A percentile compares a stretch with the other conserved stretches of the same genome.
These are phyloP conservation scores for Penicillium brevicompactum DNA, from an alignment of 2,329 filamentous ascomycete species.

Conservation along the genomic window DNA sequence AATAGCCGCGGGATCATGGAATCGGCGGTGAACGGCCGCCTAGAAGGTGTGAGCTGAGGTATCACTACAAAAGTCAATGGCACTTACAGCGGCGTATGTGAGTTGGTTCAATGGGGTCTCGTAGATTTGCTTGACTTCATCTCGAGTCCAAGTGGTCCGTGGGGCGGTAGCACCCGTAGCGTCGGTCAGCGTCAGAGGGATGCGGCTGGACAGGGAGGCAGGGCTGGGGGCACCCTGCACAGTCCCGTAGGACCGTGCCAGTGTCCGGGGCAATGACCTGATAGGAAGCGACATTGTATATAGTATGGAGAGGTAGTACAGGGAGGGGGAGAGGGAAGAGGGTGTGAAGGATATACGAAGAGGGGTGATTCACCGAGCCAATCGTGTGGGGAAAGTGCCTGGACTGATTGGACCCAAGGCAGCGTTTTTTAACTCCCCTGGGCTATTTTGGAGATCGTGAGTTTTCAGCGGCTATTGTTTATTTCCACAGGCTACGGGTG, in stretches of 20 bases:
- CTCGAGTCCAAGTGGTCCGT: slow-evolving; percentile 75
- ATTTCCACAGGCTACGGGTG: background rate
- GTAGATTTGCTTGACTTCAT: slow-evolving; percentile 81
- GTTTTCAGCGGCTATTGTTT: background rate
- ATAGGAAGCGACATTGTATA: slow-evolving; percentile 32
- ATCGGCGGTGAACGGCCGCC: slow-evolving; percentile 77
- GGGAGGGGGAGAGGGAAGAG: background rate
- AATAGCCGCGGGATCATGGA: slow-evolving; percentile 80
- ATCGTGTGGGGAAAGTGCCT: slow-evolving; percentile 10
- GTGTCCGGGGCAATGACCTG: slow-evolving; percentile 31
- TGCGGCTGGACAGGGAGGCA: slow-evolving; percentile 33
- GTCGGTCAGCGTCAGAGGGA: slow-evolving; percentile 37
- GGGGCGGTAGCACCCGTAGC: slow-evolving; percentile 47
- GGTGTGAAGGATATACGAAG: background rate
- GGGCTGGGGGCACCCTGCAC: slow-evolving; percentile 39
- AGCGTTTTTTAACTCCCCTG: slow-evolving; percentile 2
- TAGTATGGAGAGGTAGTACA: background rate
- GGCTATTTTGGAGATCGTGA: background rate
- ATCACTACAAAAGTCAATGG: background rate
- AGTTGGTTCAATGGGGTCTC: slow-evolving; percentile 79
- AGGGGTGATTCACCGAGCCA: slow-evolving; percentile 17
- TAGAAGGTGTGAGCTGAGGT: slow-evolving; percentile 39
- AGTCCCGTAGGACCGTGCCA: slow-evolving; percentile 41
- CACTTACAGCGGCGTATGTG: slow-evolving; percentile 69
- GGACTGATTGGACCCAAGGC: background rate